Conservation (phyloP, 179 eudicot species). For the Sideroxylon spinosum region DNA sequence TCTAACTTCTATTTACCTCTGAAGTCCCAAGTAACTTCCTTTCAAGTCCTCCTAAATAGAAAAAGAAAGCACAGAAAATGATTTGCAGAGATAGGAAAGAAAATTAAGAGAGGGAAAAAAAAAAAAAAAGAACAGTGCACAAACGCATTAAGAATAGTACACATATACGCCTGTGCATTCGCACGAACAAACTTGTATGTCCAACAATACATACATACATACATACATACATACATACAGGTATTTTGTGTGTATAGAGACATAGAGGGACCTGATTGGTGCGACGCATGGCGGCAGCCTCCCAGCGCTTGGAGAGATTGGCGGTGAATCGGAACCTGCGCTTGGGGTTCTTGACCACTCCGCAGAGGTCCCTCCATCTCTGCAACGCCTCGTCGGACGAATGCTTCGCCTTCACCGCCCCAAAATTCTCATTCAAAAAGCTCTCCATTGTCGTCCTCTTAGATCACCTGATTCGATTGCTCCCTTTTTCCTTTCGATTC, state of each 20-base stretch:
- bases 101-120: no score
- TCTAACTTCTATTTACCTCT: no score
- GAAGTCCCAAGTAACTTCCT: no score
- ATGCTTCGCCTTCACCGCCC: constrained; percentile 65
- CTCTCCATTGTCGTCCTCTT: constrained; percentile 41
- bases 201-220: neutral
- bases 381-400: constrained; percentile 62
- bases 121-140: no score
- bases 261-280: constrained; percentile 58
- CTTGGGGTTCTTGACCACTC: constrained; percentile 81
- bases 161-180: no score
- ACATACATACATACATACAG: neutral
- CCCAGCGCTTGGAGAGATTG: constrained; percentile 69
- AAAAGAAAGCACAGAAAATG: no score
- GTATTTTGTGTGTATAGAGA: neutral
- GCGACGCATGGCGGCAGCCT: constrained; percentile 91
- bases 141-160: no score
- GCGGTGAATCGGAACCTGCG: constrained; percentile 84
- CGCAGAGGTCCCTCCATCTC: constrained; percentile 71
- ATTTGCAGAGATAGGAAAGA: no score
- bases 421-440: constrained; percentile 53
- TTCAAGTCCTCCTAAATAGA: no score
- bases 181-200: no score
- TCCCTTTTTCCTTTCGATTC: neutral
- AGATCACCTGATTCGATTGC: neutral